Evolutionary conservation across 306 rosid genomes (phyloP).

Genomic region (Acacia acuminata): DNA sequence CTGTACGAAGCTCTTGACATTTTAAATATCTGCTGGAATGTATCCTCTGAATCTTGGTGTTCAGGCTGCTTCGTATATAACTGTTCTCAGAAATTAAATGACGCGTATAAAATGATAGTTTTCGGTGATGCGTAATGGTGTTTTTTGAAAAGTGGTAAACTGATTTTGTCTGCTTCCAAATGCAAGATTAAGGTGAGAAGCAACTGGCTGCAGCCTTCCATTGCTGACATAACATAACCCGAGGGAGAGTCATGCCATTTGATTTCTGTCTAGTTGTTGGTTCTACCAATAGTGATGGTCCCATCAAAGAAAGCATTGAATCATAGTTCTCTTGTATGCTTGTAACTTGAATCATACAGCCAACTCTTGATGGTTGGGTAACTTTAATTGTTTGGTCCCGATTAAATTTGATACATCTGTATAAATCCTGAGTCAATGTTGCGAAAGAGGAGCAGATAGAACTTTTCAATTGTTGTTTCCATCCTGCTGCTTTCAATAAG

Average conservation of each 20-base stretch:
- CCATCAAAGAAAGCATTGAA: background rate
- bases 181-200: conserved; percentile 1
- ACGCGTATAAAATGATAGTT: background rate
- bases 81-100: background rate
- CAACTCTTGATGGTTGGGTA: background rate
- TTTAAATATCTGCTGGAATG: background rate
- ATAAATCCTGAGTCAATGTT: background rate
- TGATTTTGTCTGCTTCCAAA: conserved; percentile 1
- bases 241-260: background rate
- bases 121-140: background rate
- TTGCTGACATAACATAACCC: background rate
- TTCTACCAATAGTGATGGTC: background rate
- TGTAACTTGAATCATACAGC: background rate
- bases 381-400: background rate
- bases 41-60: background rate
- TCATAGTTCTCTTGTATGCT: background rate
- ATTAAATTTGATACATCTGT: background rate
- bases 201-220: background rate
- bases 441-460: background rate
- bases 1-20: background rate
- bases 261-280: background rate
- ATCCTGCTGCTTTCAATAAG: background rate
- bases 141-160: background rate
- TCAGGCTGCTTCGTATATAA: background rate
- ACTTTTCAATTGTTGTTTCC: background rate